These are phyloP conservation scores for Talaromyces ruber DNA, from an alignment of 495 filamentous ascomycete genomes.

Conservation along the genomic window DNA sequence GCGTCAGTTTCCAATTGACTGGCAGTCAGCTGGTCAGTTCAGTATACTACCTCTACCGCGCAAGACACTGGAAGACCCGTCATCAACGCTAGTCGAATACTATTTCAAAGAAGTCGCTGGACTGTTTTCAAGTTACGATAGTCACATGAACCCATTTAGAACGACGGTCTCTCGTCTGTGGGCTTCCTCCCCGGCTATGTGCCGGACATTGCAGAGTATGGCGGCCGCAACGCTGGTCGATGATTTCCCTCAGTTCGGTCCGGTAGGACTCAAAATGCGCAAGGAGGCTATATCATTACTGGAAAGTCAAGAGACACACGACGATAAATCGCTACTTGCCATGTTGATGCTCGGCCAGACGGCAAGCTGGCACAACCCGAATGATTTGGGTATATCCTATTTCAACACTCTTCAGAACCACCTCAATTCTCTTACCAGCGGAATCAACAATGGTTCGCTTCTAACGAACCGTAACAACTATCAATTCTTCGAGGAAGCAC, in stretches of 20 bases:
- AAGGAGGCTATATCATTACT: conserved; percentile 40
- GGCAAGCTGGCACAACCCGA: conserved; percentile 48
- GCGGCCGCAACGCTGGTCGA: conserved; percentile 50
- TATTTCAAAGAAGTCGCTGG: conserved; percentile 52
- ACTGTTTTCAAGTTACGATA: conserved; percentile 51
- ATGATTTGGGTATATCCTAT: conserved; percentile 42
- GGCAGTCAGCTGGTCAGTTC: background rate
- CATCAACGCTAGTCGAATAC: conserved; percentile 48
- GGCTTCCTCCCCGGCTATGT: conserved; percentile 48
- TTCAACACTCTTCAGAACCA: conserved; percentile 38
- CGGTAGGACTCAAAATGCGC: conserved; percentile 43
- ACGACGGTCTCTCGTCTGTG: conserved; percentile 47
- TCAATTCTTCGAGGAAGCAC: conserved; percentile 49
- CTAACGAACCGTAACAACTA: conserved; percentile 33
- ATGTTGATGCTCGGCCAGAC: conserved; percentile 49
- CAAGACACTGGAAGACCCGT: conserved; percentile 28
- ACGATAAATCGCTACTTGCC: conserved; percentile 43
- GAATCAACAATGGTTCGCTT: conserved; percentile 8
- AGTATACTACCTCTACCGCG: background rate
- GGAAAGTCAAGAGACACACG: conserved; percentile 31
- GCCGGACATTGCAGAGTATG: conserved; percentile 53
- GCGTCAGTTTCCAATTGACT: background rate
- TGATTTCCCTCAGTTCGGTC: conserved; percentile 45
- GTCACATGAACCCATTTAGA: conserved; percentile 49
- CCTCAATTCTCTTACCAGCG: conserved; percentile 25